Conservation (phyloP, 768 basidiomycete genomes). For the Phylloporus scabripes region DNA sequence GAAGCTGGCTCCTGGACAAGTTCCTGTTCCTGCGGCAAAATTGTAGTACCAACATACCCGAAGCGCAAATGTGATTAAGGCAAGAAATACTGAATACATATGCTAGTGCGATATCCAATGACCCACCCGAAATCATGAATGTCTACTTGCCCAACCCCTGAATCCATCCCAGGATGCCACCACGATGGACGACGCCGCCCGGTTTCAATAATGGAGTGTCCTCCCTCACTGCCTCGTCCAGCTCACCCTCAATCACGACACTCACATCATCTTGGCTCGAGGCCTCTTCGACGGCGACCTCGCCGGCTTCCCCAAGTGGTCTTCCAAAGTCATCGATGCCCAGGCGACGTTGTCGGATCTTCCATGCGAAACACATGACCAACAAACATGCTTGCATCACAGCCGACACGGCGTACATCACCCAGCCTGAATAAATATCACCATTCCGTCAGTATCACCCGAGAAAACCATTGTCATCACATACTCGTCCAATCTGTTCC, state of each 20-base stretch:
- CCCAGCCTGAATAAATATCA: constrained; percentile 52
- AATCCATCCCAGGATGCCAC: constrained; percentile 24
- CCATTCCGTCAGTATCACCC: background rate
- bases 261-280: constrained; percentile 8
- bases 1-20: constrained; percentile 3
- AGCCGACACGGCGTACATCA: constrained; percentile 75
- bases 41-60: constrained; percentile 12
- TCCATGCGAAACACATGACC: constrained; percentile 83
- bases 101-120: background rate
- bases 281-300: background rate
- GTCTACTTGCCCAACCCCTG: constrained; percentile 14
- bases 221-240: constrained; percentile 6
- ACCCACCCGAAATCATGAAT: background rate
- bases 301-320: constrained; percentile 30
- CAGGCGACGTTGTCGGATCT: constrained; percentile 64
- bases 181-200: constrained; percentile 13
- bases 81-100: background rate
- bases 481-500: constrained; percentile 83
- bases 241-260: constrained; percentile 20
- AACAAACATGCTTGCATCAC: constrained; percentile 80
- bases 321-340: constrained; percentile 89
- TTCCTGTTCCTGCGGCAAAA: constrained; percentile 5
- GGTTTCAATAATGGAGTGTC: constrained; percentile 23
- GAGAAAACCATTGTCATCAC: constrained; percentile 13
- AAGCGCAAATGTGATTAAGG: background rate